These are phyloP conservation scores for Stereocaulon alpinum DNA, from an alignment of 495 filamentous ascomycete genomes.

Conservation along the genomic window DNA sequence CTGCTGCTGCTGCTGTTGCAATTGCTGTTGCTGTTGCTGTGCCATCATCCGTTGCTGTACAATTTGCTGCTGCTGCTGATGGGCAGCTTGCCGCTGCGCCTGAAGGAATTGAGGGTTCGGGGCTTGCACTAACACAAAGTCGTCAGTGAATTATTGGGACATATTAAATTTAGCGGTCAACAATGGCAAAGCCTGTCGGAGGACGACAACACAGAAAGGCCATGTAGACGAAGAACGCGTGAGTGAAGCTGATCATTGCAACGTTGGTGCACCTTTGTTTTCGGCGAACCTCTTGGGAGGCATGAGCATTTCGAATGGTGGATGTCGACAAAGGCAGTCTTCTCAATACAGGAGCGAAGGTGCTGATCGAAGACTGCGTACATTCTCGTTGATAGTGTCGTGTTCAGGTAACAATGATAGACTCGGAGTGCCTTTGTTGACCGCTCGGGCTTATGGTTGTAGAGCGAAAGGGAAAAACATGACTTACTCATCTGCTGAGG, in stretches of 20 bases:
- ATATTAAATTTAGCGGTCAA: background rate
- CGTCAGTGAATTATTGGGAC: conserved; percentile 17
- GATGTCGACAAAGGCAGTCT: no score
- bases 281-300: no score
- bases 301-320: no score
- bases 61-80: conserved; percentile 30
- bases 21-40: conserved; percentile 16
- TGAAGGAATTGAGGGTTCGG: conserved; percentile 24
- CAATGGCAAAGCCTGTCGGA: background rate
- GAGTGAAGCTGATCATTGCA: no score
- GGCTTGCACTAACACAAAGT: background rate
- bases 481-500: conserved; percentile 34
- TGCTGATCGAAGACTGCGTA: no score
- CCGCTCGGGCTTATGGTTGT: background rate
- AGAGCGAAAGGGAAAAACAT: background rate
- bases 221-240: no score
- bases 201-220: no score
- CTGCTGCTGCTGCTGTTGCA: conserved; percentile 3
- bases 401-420: background rate
- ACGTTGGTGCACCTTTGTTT: no score
- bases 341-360: no score
- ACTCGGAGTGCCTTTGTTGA: background rate
- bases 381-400: no score
- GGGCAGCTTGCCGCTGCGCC: conserved; percentile 27
- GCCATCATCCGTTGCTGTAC: no score